Conservation (phyloP, 805 yeast species). For the Yamadazyma paraphyllophila region DNA sequence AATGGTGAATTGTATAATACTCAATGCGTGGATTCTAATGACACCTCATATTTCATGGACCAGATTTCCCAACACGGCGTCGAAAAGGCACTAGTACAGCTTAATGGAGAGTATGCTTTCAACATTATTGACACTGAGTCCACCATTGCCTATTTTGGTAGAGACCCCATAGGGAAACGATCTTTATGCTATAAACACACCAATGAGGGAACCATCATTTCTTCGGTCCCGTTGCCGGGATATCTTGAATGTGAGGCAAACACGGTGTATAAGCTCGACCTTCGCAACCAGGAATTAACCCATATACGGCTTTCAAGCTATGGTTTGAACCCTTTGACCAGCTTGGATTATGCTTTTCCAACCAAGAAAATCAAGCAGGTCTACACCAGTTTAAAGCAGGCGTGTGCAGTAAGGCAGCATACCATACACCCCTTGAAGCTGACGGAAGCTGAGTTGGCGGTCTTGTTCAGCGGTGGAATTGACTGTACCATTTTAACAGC, state of each 20-base stretch:
- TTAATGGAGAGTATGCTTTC: slow-evolving; percentile 86
- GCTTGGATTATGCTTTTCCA: background rate
- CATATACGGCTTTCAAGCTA: no score
- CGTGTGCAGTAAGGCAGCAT: slow-evolving; percentile 52
- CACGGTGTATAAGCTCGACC: slow-evolving; percentile 5
- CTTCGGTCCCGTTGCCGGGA: slow-evolving; percentile 26
- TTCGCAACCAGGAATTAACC: background rate
- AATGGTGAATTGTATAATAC: slow-evolving; percentile 86
- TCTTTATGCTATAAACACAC: slow-evolving; percentile 50
- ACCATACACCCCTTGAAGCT: slow-evolving; percentile 58
- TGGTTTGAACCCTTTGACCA: background rate
- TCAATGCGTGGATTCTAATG: slow-evolving; percentile 54
- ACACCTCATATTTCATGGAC: slow-evolving; percentile 42
- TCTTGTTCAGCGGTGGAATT: slow-evolving; percentile 91
- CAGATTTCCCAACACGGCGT: slow-evolving; percentile 30
- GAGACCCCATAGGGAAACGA: slow-evolving; percentile 81
- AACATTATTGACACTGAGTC: slow-evolving; percentile 45
- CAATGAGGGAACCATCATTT: slow-evolving; percentile 33
- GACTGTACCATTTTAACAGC: slow-evolving; percentile 86
- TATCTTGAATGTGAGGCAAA: slow-evolving; percentile 50
- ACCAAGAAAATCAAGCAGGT: slow-evolving; percentile 7
- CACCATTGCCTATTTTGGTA: slow-evolving; percentile 63
- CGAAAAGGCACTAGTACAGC: slow-evolving; percentile 33
- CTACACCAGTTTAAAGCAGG: slow-evolving; percentile 12
- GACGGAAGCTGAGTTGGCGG: slow-evolving; percentile 27